Conservation (phyloP, 2,329 filamentous ascomycete genomes). For the Ceratocystis eucalypticola region DNA sequence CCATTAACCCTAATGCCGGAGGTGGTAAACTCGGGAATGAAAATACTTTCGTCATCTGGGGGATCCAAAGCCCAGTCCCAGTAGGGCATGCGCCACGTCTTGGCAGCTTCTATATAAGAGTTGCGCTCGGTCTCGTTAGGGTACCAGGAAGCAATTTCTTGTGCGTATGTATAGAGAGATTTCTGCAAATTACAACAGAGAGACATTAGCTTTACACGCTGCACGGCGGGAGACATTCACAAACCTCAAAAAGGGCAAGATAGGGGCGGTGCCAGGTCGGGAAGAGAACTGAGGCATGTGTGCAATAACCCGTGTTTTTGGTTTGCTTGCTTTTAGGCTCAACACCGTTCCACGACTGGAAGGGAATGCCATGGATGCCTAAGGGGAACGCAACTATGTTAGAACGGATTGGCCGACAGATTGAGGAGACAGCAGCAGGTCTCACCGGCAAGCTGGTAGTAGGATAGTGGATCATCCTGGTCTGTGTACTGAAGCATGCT, state of each 20-base stretch:
- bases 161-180: constrained; percentile 19
- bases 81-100: constrained; percentile 42
- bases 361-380: constrained; percentile 73
- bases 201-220: not conserved
- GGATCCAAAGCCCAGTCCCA: constrained; percentile 45
- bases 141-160: constrained; percentile 35
- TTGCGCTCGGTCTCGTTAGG: constrained; percentile 33
- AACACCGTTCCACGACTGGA: constrained; percentile 40
- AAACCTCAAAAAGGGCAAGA: constrained; percentile 46
- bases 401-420: not conserved
- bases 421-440: constrained; percentile 10
- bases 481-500: constrained; percentile 55
- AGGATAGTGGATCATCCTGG: constrained; percentile 52
- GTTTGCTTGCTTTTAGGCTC: constrained; percentile 28
- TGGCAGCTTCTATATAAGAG: constrained; percentile 39
- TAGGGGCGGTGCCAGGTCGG: constrained; percentile 77
- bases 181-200: constrained; percentile 11
- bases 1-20: constrained; percentile 40
- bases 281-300: constrained; percentile 62
- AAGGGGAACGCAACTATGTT: not conserved
- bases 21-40: constrained; percentile 33
- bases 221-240: not conserved
- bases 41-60: constrained; percentile 36
- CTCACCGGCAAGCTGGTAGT: constrained; percentile 64
- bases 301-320: constrained; percentile 54